Evolutionary conservation across 306 rosid species (phyloP), one percentile per base, ranked within the genome.

Genomic region (Trifolium pratense): DNA sequence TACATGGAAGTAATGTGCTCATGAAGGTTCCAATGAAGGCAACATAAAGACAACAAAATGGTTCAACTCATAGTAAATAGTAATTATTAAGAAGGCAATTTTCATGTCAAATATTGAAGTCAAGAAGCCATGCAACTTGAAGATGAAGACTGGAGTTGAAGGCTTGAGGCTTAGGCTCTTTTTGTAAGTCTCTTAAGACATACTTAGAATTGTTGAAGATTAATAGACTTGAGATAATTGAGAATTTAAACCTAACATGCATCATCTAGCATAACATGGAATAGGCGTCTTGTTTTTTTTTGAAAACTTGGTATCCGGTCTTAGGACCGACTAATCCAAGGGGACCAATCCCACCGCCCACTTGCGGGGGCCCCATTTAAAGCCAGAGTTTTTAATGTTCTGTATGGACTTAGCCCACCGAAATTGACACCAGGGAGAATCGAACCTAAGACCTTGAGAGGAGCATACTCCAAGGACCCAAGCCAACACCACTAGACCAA

Each of bases 101-200:
- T 51, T 51, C 60, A 53, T 18, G 60, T 53, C 9, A 20, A 53
- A 10, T 53, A 13, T 53, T 53, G 29, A 53, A 53, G 60, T 9
- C 60, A 20, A 53, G 29, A 53, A 53, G 60, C 60, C 13, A 20
- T 53, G 26, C 15, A 53, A 53, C 60, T 18, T 53, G 60, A 53
- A 20, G 15, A 53, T 7, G 60, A 53, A 53, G 5, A 51, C 23
- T 51, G 18, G 25, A 51, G 5, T 51, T 51, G 58, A 51, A 51
- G 31, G 60, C 60, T 9, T 53, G 26, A 9, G 31, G 26, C 59
- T 53, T 53, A 18, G 31, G 60, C 6, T 18, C 3, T 20, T 53
- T 53, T 53, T 20, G 6, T 53, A 9, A 20, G 14, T 20, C n/a
- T 55, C 59, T 53, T 9, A 55, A 21, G 32, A 20, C 60, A 55